Evolutionary conservation across 495 filamentous ascomycete genomes (phyloP).

Genomic region (Monascus purpureus): DNA sequence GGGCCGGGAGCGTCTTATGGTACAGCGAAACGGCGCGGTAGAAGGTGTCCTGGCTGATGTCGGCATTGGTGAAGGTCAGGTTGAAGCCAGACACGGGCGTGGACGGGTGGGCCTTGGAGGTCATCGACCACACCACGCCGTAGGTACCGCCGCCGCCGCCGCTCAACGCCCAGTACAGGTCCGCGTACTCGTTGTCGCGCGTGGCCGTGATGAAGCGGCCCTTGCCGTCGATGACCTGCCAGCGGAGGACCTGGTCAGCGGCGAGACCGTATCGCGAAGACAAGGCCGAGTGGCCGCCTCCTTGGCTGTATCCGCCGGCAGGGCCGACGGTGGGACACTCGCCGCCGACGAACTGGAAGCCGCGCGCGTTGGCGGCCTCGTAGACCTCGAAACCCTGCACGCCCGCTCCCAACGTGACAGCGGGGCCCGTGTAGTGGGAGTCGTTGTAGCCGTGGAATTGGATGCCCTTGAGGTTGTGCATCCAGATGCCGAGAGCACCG

Average conservation of each 20-base stretch:
- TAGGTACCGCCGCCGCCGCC: slow-evolving; percentile 54
- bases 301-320: slow-evolving; percentile 44
- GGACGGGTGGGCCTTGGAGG: slow-evolving; percentile 28
- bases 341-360: slow-evolving; percentile 18
- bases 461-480: slow-evolving; percentile 38
- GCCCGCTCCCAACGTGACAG: slow-evolving; percentile 42
- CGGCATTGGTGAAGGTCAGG: slow-evolving; percentile 15
- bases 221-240: slow-evolving; percentile 41
- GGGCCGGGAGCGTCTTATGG: slow-evolving; percentile 22
- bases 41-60: slow-evolving; percentile 25
- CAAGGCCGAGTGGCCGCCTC: slow-evolving; percentile 47
- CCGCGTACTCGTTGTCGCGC: slow-evolving; percentile 35
- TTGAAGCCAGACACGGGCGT: slow-evolving; percentile 15
- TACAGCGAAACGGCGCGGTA: slow-evolving; percentile 26
- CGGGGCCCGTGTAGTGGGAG: slow-evolving; percentile 28
- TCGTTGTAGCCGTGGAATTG: slow-evolving; percentile 21
- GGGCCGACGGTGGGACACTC: slow-evolving; percentile 21
- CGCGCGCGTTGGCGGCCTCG: slow-evolving; percentile 17
- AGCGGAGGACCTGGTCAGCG: slow-evolving; percentile 48
- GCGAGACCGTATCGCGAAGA: slow-evolving; percentile 39
- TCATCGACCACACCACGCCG: slow-evolving; percentile 45
- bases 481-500: slow-evolving; percentile 42
- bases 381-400: slow-evolving; percentile 36
- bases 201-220: slow-evolving; percentile 39
- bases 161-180: slow-evolving; percentile 55